Percentiles rank a stretch among this genome's conserved stretches.
Conservation (phyloP, 257 asterid genomes). For the Cinchona pubescens region DNA sequence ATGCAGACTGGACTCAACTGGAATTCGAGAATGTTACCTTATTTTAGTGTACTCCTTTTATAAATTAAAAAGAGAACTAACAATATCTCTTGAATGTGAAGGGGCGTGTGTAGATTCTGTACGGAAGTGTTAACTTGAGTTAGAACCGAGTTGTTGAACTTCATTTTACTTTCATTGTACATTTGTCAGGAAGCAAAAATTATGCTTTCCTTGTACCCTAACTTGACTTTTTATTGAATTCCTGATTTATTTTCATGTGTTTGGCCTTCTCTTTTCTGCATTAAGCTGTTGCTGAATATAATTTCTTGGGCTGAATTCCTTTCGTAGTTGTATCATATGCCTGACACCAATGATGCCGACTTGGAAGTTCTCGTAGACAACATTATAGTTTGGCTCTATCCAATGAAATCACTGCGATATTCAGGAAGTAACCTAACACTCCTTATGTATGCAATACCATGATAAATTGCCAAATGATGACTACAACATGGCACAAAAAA, state of each 20-base stretch:
- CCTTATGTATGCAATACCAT: background rate
- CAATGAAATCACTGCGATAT: background rate
- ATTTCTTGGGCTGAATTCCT: background rate
- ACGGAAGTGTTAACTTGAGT: background rate
- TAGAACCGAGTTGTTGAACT: conserved; percentile 1
- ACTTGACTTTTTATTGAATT: background rate
- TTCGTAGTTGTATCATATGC: background rate
- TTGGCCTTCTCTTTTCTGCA: background rate
- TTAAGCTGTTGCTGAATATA: background rate
- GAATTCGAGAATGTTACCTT: background rate
- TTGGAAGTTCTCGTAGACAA: background rate
- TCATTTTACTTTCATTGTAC: background rate
- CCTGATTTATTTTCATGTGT: background rate
- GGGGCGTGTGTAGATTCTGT: conserved; percentile 2
- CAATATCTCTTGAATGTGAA: background rate
- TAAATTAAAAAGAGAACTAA: background rate
- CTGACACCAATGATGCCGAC: background rate
- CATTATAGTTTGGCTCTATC: background rate
- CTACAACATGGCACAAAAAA: background rate
- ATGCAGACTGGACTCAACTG: background rate
- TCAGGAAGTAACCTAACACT: background rate
- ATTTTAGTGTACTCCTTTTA: background rate
- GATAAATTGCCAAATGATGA: background rate
- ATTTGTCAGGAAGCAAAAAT: background rate
- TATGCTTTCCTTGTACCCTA: background rate